These are phyloP conservation scores for Aureobasidium lini DNA, from an alignment of 2,329 filamentous ascomycete species.

Conservation along the genomic window DNA sequence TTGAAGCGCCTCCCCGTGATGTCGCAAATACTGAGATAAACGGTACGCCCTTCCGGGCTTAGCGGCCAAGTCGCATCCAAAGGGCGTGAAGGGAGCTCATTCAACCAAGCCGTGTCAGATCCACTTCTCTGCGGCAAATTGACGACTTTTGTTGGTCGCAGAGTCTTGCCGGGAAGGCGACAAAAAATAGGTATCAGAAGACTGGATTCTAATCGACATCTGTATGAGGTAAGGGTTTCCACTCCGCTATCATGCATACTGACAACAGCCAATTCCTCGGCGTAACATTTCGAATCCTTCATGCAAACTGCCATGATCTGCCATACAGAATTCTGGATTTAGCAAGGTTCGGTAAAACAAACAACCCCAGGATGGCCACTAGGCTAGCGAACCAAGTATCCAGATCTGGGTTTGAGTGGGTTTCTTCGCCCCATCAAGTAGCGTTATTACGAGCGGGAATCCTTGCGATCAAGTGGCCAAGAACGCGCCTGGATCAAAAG, in stretches of 20 bases:
- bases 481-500: conserved; percentile 3
- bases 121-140: background rate
- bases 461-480: conserved; percentile 6
- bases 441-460: conserved; percentile 5
- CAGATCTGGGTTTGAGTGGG: conserved; percentile 6
- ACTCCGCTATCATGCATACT: background rate
- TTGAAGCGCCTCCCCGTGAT: background rate
- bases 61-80: background rate
- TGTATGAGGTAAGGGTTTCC: conserved; percentile 8
- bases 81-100: background rate
- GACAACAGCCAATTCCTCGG: background rate
- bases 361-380: background rate
- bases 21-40: conserved; percentile 5
- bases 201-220: background rate
- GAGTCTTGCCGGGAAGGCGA: background rate
- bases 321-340: background rate
- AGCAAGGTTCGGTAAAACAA: conserved; percentile 1
- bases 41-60: conserved; percentile 2
- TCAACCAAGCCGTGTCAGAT: background rate
- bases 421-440: conserved; percentile 11
- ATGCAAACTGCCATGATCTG: background rate
- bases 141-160: background rate
- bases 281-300: background rate
- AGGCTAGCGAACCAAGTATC: background rate
- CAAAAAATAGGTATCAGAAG: background rate